These are phyloP conservation scores for Chlamydomonas reinhardtii DNA, from an alignment of 163 green algal species.

Conservation along the genomic window DNA sequence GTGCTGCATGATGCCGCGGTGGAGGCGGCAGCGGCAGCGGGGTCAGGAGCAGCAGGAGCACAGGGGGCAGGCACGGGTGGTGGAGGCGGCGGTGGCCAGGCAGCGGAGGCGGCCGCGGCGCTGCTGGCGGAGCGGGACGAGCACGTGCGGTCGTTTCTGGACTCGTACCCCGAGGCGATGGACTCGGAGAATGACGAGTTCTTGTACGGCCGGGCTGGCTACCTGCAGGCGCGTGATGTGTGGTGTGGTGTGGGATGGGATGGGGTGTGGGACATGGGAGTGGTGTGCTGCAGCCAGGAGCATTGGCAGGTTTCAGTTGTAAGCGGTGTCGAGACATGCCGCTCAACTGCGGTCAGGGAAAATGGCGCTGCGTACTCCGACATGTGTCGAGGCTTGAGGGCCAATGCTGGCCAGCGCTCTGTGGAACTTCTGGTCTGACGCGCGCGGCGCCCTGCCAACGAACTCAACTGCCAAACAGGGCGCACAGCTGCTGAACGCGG, in stretches of 20 bases:
- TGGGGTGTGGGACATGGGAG: too few species aligned
- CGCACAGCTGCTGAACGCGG: conserved; percentile 7
- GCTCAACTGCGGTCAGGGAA: too few species aligned
- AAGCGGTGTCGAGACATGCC: too few species aligned
- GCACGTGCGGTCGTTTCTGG: conserved; percentile 8
- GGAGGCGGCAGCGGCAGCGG: not conserved
- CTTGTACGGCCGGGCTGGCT: conserved; percentile 43
- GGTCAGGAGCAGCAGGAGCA: not conserved
- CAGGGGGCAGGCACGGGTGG: not conserved
- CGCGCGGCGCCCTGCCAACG: too few species aligned
- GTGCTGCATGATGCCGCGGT: conserved; percentile 24
- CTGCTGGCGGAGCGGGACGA: conserved; percentile 13
- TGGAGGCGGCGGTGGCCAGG: not conserved
- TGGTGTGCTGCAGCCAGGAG: too few species aligned
- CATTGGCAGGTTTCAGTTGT: too few species aligned
- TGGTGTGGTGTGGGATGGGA: not conserved
- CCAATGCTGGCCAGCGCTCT: too few species aligned
- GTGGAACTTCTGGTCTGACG: too few species aligned
- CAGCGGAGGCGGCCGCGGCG: not conserved
- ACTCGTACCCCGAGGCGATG: conserved; percentile 25
- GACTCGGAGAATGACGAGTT: conserved; percentile 45
- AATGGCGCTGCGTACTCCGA: too few species aligned
- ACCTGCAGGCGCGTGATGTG: conserved; percentile 15
- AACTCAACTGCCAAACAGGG: too few species aligned
- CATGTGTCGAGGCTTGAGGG: too few species aligned